Evolutionary conservation across 2,329 filamentous ascomycete species (phyloP).

Genomic region (Trichophyton schoenleinii): DNA sequence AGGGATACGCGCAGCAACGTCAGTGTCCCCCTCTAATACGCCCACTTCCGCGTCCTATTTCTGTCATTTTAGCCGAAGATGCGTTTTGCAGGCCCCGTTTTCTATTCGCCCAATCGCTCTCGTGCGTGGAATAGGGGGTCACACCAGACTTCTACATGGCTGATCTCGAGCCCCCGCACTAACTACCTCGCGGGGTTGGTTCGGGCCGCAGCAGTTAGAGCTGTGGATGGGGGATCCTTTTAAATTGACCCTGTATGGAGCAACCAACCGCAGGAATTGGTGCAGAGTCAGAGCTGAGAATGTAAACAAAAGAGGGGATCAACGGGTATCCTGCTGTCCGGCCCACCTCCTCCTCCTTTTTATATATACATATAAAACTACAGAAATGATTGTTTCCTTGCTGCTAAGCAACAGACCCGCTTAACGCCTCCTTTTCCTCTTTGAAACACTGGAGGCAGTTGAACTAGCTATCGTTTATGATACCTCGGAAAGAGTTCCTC

Average conservation of each 20-base stretch:
- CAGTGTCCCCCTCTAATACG: neutral
- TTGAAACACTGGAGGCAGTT: neutral
- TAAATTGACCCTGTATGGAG: neutral
- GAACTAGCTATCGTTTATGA: neutral
- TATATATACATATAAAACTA: neutral
- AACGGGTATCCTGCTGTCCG: neutral
- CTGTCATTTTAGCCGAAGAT: neutral
- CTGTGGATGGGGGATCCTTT: neutral
- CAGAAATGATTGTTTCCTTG: neutral
- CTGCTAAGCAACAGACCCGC: neutral
- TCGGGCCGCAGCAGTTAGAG: neutral
- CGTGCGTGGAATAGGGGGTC: neutral
- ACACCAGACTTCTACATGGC: neutral
- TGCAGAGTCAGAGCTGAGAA: neutral
- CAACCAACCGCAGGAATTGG: neutral
- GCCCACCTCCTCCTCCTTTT: neutral
- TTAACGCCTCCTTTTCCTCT: neutral
- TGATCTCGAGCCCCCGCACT: neutral
- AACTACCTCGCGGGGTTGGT: neutral
- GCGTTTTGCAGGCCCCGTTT: neutral
- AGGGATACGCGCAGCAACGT: neutral
- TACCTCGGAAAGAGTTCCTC: neutral
- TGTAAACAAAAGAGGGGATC: no score
- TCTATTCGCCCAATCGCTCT: neutral
- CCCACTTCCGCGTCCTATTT: neutral